Evolutionary conservation across 2,329 filamentous ascomycete species (phyloP).

Genomic region (Fusarium virguliforme): DNA sequence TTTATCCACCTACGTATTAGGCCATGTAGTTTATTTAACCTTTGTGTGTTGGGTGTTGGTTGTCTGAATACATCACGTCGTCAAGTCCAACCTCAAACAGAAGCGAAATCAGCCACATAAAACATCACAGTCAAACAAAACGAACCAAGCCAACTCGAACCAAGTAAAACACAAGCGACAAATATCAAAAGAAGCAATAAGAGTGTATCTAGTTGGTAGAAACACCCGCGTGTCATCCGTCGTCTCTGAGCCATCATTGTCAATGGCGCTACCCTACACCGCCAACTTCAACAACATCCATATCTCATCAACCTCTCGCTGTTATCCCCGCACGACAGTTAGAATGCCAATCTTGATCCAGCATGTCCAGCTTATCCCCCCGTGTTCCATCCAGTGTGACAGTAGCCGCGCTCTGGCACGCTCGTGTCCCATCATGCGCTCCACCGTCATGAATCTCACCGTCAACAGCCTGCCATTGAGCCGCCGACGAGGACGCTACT

Average conservation of each 20-base stretch:
- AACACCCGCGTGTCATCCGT: background rate
- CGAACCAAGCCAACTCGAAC: too few species aligned
- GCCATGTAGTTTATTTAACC: too few species aligned
- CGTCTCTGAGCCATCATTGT: too few species aligned
- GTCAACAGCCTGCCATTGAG: slow-evolving; percentile 2
- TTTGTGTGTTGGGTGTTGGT: background rate
- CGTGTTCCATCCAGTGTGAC: slow-evolving; percentile 10
- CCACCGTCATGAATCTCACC: background rate
- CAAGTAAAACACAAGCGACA: background rate
- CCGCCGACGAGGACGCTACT: background rate
- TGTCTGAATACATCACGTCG: too few species aligned
- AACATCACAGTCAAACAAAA: background rate
- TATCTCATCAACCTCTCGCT: background rate
- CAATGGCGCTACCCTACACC: background rate
- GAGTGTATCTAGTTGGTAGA: too few species aligned
- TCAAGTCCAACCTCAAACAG: background rate
- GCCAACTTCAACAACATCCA: background rate
- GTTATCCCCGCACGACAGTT: background rate
- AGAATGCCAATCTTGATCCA: background rate
- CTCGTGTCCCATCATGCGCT: slow-evolving; percentile 38
- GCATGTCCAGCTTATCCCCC: background rate
- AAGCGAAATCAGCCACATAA: background rate
- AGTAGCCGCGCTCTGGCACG: slow-evolving; percentile 11
- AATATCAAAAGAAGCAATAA: too few species aligned
- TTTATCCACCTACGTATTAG: background rate